phyloP scores from a whole-genome alignment of 768 basidiomycete species.

The Dioszegia crocea region DNA sequence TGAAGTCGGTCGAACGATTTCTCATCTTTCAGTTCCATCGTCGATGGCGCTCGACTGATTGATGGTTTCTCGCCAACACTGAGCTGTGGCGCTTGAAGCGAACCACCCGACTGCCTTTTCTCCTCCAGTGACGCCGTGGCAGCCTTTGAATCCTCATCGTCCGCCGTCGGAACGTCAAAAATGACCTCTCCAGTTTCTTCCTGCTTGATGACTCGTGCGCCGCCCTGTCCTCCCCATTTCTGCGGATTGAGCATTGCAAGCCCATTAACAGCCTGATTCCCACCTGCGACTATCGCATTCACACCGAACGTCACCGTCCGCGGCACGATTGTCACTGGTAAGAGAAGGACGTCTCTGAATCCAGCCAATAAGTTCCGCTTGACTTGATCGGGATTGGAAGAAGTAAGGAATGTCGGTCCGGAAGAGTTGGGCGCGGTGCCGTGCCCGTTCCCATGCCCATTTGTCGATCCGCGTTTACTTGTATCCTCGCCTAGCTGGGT shows the following conservation, averaged over 20 bases:
- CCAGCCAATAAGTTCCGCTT: conserved; percentile 90
- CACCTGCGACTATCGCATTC: conserved; percentile 59
- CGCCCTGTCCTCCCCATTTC: conserved; percentile 62
- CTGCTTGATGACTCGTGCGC: conserved; percentile 20
- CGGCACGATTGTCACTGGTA: conserved; percentile 95
- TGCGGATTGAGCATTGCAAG: conserved; percentile 86
- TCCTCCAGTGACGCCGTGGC: conserved; percentile 2
- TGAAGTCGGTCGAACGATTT: conserved; percentile 62
- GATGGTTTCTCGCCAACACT: conserved; percentile 11
- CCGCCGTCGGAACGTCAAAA: conserved; percentile 10
- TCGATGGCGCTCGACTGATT: not conserved
- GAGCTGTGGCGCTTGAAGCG: conserved; percentile 14
- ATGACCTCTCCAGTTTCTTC: conserved; percentile 27
- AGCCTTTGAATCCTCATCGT: conserved; percentile 3
- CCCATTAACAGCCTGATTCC: conserved; percentile 73
- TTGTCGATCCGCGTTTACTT: conserved; percentile 23
- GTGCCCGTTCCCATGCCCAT: conserved; percentile 12
- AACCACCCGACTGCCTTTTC: conserved; percentile 8
- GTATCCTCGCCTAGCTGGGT: conserved; percentile 39
- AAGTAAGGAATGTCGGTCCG: conserved; percentile 64
- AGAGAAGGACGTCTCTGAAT: conserved; percentile 79
- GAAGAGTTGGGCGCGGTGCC: conserved; percentile 8
- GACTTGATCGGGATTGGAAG: conserved; percentile 82
- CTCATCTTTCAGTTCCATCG: conserved; percentile 6
- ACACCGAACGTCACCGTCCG: conserved; percentile 57